Evolutionary conservation across 176 grass and related monocot species (phyloP), one percentile per base, ranked within the genome.

Genomic region (Lolium perenne): DNA sequence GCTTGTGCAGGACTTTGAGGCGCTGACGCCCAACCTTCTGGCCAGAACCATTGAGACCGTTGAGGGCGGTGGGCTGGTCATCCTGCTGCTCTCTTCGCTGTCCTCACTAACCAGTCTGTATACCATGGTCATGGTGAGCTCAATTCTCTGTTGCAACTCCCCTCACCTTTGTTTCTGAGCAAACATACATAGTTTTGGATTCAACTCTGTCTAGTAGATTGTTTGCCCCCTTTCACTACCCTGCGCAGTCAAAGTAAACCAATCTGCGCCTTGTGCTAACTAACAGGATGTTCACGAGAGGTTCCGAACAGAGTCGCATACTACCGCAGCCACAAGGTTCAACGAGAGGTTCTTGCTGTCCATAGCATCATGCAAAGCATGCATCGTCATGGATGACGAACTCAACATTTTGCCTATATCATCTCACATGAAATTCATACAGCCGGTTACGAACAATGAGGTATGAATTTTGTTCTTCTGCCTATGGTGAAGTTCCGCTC

Each of bases 371-470:
- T 95, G 94, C 88, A 96, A 98, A 87, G 65, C 94, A 68, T 98
- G 97, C 53, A 77, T 96, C 88, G 88, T 96, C 76, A 98, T 98
- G 97, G 97, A 98, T 73, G 97, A 98, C 11, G 97, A 98, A 82
- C 92, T 98, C 68, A 98, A 98, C 76, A 92, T 96, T 73, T 88
- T 98, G 79, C 97, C 97, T 7, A 94, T 98, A 85, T 95, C 97
- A 18, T 94, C 97, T 78, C 97, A 96, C 79, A 92, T 92, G 82
- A 95, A 90, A 73, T 89, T 84, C 76, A 84, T 94, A 79, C 77
- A 93, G 56, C 87, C 91, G 68, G 80, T 94, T 85, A 75, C 77
- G 57, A 88, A 84, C 65, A 87, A 81, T 59, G 91, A 95, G 93
- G 93, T 95, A 89, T 64, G 29, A 46, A 7, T 56, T 57, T n/a